phyloP scores from a whole-genome alignment of 1,284 basidiomycete species.

The Ganoderma meredithae region DNA sequence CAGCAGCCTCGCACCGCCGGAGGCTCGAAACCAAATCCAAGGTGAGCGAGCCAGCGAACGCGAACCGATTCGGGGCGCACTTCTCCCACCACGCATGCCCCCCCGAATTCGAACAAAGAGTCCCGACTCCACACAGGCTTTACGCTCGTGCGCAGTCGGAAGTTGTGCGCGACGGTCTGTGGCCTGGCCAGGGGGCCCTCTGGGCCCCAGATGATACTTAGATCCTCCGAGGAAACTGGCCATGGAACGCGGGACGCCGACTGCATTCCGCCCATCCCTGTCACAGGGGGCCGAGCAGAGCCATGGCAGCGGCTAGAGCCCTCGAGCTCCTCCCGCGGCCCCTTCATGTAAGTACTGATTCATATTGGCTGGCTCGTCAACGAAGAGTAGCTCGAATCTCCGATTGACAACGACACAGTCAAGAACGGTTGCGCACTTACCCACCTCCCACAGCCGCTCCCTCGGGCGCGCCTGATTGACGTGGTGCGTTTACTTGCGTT shows the following conservation, averaged over 20 bases:
- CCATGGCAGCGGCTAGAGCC: neutral
- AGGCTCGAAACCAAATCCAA: neutral
- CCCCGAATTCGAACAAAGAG: neutral
- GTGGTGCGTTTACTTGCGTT: neutral
- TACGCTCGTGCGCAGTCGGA: constrained; percentile 1
- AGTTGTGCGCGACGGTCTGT: neutral
- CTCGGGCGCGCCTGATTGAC: constrained; percentile 5
- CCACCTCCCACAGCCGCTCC: neutral
- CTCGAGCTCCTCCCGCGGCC: too few relatives aligned
- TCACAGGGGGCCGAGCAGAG: neutral
- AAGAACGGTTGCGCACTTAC: neutral
- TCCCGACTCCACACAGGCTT: neutral
- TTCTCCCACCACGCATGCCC: neutral
- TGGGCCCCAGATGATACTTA: neutral
- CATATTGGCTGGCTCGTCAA: neutral
- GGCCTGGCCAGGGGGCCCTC: neutral
- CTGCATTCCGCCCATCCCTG: neutral
- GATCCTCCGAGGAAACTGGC: neutral
- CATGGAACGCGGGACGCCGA: constrained; percentile 11
- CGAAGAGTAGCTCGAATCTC: constrained; percentile 9
- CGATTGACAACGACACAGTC: neutral
- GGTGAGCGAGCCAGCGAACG: neutral
- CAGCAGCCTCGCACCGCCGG: neutral
- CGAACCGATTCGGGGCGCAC: neutral
- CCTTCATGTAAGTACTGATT: too few relatives aligned